A percentile compares a stretch with the other conserved stretches of the same genome.
phyloP scores from a whole-genome alignment of 202 grass and related monocot species.

The Setaria viridis region DNA sequence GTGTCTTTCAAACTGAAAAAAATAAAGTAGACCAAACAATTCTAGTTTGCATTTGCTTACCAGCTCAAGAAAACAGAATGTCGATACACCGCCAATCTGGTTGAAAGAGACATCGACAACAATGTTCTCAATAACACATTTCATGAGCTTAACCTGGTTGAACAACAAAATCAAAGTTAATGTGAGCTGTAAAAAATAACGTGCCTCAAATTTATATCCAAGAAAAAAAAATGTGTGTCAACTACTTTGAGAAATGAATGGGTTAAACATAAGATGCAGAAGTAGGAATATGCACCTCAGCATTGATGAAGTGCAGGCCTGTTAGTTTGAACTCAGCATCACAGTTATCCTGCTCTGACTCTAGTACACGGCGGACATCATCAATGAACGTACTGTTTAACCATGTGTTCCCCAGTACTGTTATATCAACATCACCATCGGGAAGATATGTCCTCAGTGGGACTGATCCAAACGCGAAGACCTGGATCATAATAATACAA shows the following conservation, averaged over 20 bases:
- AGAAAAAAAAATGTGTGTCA: not conserved
- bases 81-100: constrained; percentile 80
- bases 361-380: constrained; percentile 57
- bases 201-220: not conserved
- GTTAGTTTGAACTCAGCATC: constrained; percentile 58
- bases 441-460: constrained; percentile 91
- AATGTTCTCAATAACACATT: constrained; percentile 78
- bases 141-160: constrained; percentile 85
- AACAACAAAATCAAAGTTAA: not conserved
- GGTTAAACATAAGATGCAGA: constrained; percentile 12
- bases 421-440: constrained; percentile 88
- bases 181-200: not conserved
- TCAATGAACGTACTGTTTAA: constrained; percentile 51
- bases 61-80: constrained; percentile 84
- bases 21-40: not conserved
- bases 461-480: constrained; percentile 84
- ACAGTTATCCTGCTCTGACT: constrained; percentile 45
- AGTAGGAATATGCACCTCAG: constrained; percentile 51
- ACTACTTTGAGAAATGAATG: not conserved
- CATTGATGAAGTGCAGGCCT: constrained; percentile 66
- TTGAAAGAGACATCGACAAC: constrained; percentile 94
- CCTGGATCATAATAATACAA: constrained; percentile 59
- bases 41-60: constrained; percentile 46
- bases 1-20: not conserved
- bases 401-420: constrained; percentile 52